Evolutionary conservation across 345 rosid genomes (phyloP).

Genomic region (Camelina neglecta): DNA sequence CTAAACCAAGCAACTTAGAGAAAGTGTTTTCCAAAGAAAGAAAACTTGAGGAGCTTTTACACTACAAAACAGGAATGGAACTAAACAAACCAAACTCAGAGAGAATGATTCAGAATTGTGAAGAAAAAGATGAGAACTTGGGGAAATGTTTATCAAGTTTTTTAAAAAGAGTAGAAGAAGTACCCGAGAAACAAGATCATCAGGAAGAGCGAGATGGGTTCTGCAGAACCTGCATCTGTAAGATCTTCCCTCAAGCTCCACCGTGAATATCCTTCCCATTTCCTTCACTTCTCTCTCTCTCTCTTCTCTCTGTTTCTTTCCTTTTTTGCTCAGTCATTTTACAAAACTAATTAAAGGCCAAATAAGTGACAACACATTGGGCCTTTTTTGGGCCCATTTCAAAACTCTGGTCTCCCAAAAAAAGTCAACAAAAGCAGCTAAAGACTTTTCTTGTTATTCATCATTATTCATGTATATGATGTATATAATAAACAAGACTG

Average conservation of each 20-base stretch:
- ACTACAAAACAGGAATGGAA: conserved; percentile 1
- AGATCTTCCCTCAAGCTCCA: conserved; percentile 91
- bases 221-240: conserved; percentile 88
- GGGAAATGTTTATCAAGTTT: not conserved
- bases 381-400: conserved; percentile 11
- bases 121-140: conserved; percentile 26
- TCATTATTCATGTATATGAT: too few species aligned
- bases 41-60: not conserved
- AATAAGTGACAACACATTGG: not conserved
- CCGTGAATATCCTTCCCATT: conserved; percentile 88
- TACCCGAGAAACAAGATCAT: conserved; percentile 76
- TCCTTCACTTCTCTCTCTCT: not conserved
- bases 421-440: conserved; percentile 11
- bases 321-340: not conserved
- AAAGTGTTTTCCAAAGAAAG: not conserved
- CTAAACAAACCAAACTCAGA: conserved; percentile 24
- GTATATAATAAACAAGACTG: too few species aligned
- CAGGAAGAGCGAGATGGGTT: conserved; percentile 80
- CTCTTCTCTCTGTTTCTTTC: conserved; percentile 9
- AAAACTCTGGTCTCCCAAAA: not conserved
- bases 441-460: not conserved
- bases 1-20: not conserved
- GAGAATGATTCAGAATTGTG: conserved; percentile 7
- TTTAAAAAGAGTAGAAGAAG: not conserved
- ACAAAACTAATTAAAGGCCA: conserved; percentile 16